These are phyloP conservation scores for Hymenoscyphus linearis DNA, from an alignment of 2,329 filamentous ascomycete genomes.

Conservation along the genomic window DNA sequence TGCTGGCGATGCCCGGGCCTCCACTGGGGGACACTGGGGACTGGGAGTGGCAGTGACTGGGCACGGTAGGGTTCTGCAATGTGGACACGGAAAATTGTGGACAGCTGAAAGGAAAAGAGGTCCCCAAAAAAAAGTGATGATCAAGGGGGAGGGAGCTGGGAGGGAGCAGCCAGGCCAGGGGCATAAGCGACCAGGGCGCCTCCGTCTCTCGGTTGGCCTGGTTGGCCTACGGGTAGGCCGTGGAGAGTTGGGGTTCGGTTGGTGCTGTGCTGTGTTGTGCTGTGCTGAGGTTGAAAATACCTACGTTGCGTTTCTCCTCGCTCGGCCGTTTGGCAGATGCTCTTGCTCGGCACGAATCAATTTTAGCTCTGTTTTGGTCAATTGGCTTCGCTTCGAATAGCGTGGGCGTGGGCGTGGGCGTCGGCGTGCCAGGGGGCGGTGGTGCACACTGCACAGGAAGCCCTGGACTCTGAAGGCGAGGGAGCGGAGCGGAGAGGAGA, in stretches of 20 bases:
- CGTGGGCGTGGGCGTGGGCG: background rate
- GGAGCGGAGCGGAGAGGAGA: background rate
- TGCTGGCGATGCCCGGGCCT: background rate
- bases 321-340: background rate
- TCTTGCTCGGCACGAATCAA: background rate
- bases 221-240: background rate
- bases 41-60: too few species aligned
- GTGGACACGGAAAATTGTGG: too few species aligned
- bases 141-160: background rate
- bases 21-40: background rate
- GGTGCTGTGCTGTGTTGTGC: too few species aligned
- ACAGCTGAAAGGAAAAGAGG: background rate
- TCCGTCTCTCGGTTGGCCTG: background rate
- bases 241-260: background rate
- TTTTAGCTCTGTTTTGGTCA: background rate
- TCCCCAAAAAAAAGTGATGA: background rate
- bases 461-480: background rate
- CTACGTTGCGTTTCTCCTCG: too few species aligned
- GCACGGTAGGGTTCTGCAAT: too few species aligned
- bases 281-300: too few species aligned
- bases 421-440: background rate
- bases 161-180: too few species aligned
- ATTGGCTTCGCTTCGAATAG: background rate
- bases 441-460: background rate
- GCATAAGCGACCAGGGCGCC: background rate